Conservation (phyloP, 352 stramenopile species). For the Globisporangium sylvaticum region DNA sequence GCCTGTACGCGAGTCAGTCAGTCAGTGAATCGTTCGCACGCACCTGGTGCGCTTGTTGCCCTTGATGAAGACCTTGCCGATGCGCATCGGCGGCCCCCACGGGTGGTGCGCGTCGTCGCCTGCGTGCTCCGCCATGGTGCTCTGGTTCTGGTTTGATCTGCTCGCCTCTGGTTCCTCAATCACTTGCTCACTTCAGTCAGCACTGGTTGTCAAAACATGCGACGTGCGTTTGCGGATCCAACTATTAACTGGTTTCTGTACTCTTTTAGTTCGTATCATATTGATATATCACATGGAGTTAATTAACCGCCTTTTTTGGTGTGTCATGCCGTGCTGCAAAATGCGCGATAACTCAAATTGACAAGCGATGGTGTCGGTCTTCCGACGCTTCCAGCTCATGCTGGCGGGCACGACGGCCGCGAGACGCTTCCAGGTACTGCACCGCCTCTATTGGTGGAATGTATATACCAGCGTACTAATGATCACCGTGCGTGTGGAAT, state of each 20-base stretch:
- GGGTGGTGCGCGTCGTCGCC: conserved; percentile 41
- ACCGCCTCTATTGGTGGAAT: too few species aligned
- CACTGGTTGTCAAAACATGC: conserved; percentile 4
- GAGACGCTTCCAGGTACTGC: conserved; percentile 66
- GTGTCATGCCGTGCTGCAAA: background rate
- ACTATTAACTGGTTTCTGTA: background rate
- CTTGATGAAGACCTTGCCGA: conserved; percentile 85
- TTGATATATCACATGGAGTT: background rate
- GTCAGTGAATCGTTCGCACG: conserved; percentile 6
- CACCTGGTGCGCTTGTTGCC: conserved; percentile 87
- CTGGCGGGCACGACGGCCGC: conserved; percentile 74
- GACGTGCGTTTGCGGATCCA: background rate
- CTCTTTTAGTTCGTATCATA: background rate
- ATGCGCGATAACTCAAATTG: background rate
- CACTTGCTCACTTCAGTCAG: background rate
- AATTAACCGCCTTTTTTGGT: background rate
- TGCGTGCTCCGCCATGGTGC: conserved; percentile 12
- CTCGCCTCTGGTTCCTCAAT: background rate
- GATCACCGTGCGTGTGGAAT: too few species aligned
- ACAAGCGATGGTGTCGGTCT: conserved; percentile 58
- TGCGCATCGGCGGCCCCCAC: conserved; percentile 76
- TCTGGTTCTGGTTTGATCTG: background rate
- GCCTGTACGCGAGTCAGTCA: background rate
- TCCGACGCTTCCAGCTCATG: conserved; percentile 73
- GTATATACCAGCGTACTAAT: too few species aligned